phyloP scores from a whole-genome alignment of 2,329 filamentous ascomycete genomes.

The Scedosporium apiospermum region DNA sequence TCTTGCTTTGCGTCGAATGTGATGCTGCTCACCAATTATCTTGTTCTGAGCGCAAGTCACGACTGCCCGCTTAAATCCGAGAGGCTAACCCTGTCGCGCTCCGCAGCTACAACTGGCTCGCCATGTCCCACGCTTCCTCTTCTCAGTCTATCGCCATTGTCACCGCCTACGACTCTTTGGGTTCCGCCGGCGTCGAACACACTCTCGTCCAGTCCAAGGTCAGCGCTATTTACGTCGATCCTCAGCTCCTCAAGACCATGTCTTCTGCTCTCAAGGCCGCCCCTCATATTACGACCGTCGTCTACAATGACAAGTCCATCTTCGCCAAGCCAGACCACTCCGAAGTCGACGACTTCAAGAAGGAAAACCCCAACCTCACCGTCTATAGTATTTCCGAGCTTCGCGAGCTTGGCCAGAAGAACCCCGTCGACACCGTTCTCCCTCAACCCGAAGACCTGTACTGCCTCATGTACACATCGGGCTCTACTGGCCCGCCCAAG shows the following conservation, averaged over 20 bases:
- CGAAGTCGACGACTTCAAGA: conserved; percentile 46
- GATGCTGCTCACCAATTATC: background rate
- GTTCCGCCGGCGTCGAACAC: conserved; percentile 74
- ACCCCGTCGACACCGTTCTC: conserved; percentile 60
- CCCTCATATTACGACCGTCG: conserved; percentile 46
- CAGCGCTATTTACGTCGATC: conserved; percentile 78
- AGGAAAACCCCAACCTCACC: conserved; percentile 42
- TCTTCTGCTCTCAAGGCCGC: conserved; percentile 45
- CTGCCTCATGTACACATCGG: conserved; percentile 82
- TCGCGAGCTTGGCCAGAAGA: conserved; percentile 50
- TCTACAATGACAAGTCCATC: conserved; percentile 52
- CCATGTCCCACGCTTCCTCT: conserved; percentile 63
- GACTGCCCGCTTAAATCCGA: background rate
- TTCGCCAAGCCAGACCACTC: conserved; percentile 32
- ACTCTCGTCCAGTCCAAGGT: conserved; percentile 75
- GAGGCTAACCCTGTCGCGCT: conserved; percentile 10
- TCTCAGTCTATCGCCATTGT: conserved; percentile 89
- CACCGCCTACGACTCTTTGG: conserved; percentile 89
- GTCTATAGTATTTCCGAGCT: conserved; percentile 48
- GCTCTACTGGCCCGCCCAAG: conserved; percentile 82
- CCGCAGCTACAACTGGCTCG: conserved; percentile 68
- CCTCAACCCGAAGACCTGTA: conserved; percentile 69
- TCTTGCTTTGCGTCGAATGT: no score
- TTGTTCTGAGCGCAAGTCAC: no score
- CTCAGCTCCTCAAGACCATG: conserved; percentile 60